Conservation (phyloP, 2,329 filamentous ascomycete genomes). For the Pyricularia pennisetigena region DNA sequence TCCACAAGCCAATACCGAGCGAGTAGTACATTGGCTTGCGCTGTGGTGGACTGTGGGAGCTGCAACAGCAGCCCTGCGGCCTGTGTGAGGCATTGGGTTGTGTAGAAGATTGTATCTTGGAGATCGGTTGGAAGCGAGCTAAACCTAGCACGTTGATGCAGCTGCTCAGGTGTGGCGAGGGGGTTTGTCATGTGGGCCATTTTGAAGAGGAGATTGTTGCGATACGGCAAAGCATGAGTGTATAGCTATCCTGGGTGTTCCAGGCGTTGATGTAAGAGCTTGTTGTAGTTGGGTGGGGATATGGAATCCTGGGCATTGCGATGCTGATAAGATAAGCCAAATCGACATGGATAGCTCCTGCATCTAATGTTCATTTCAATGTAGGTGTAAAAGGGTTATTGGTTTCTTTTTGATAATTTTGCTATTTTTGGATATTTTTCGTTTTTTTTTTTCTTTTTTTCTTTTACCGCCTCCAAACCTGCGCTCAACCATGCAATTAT, state of each 20-base stretch:
- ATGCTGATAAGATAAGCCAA: not conserved
- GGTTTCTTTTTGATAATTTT: not conserved
- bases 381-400: not conserved
- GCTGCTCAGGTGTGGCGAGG: conserved; percentile 61
- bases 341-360: not conserved
- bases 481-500: too few relatives aligned
- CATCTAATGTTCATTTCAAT: not conserved
- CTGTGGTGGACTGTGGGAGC: conserved; percentile 76
- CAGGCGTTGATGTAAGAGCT: not conserved
- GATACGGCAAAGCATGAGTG: not conserved
- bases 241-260: not conserved
- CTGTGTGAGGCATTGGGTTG: conserved; percentile 65
- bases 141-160: conserved; percentile 46
- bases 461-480: too few relatives aligned
- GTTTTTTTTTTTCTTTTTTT: not conserved
- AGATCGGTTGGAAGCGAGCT: conserved; percentile 55
- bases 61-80: conserved; percentile 72
- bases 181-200: conserved; percentile 62
- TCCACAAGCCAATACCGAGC: conserved; percentile 67
- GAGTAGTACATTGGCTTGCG: conserved; percentile 74
- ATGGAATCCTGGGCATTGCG: not conserved
- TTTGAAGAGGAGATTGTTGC: conserved; percentile 16
- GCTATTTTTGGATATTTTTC: not conserved
- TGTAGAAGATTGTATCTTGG: conserved; percentile 61
- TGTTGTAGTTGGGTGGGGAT: not conserved